Conservation (phyloP, 2,329 filamentous ascomycete genomes). For the Colletotrichum godetiae region DNA sequence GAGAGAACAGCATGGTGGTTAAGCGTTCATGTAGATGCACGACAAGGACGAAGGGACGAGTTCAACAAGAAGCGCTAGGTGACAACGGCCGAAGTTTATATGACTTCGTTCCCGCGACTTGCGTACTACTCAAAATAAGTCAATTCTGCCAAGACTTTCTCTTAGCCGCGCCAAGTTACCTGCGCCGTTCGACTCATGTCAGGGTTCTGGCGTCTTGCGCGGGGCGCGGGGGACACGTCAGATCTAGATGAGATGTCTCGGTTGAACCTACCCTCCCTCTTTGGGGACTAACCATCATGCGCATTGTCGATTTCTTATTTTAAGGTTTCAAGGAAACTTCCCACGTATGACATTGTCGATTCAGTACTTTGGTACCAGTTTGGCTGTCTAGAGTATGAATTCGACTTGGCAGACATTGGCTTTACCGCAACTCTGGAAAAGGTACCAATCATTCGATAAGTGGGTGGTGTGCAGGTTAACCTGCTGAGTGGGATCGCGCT, state of each 20-base stretch:
- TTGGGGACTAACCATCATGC: slow-evolving; percentile 17
- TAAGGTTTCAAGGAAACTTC: slow-evolving; percentile 32
- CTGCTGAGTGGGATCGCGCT: not conserved
- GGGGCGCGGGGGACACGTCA: slow-evolving; percentile 21
- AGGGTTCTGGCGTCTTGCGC: slow-evolving; percentile 19
- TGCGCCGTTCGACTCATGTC: slow-evolving; percentile 23
- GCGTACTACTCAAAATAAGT: slow-evolving; percentile 7
- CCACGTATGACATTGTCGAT: slow-evolving; percentile 27
- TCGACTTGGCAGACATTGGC: slow-evolving; percentile 9
- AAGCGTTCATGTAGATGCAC: not conserved
- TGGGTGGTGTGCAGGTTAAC: not conserved
- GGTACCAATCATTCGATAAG: not conserved
- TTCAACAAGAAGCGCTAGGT: not conserved
- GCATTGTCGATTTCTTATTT: slow-evolving; percentile 22
- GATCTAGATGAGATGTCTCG: slow-evolving; percentile 33
- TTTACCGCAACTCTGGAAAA: slow-evolving; percentile 2
- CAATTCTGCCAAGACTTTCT: slow-evolving; percentile 1
- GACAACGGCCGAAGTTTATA: slow-evolving; percentile 23
- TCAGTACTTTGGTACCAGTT: slow-evolving; percentile 20
- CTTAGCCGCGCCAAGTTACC: slow-evolving; percentile 11
- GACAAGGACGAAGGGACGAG: not conserved
- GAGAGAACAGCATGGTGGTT: slow-evolving; percentile 31
- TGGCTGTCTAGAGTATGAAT: not conserved
- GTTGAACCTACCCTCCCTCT: slow-evolving; percentile 9
- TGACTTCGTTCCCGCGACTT: not conserved